Evolutionary conservation across 148 eudicot genomes (phyloP).

Genomic region (Bassia scoparia): DNA sequence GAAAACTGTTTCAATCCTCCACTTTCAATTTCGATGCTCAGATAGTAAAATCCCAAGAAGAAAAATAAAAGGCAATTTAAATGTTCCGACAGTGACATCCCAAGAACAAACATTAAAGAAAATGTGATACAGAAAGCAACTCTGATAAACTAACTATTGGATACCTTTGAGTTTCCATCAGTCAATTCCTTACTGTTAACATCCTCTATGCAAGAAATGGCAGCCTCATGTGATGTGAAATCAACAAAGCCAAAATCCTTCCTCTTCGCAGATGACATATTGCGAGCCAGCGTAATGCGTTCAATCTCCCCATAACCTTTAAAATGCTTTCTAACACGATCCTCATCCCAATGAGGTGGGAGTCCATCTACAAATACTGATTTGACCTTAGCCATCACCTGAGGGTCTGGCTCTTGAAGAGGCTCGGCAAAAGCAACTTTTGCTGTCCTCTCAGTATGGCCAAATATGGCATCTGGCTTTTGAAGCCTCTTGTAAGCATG

Average conservation of each 20-base stretch:
- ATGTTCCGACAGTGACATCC: not conserved
- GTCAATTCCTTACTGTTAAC: conserved; percentile 52
- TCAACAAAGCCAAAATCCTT: conserved; percentile 94
- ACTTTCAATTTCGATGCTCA: not conserved
- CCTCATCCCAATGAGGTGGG: conserved; percentile 81
- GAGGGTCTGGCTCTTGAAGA: conserved; percentile 79
- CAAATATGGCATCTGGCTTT: conserved; percentile 73
- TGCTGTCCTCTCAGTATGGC: conserved; percentile 77
- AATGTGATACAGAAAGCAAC: not conserved
- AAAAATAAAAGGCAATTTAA: no score
- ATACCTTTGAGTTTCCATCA: conserved; percentile 71
- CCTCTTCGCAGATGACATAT: conserved; percentile 79
- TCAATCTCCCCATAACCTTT: conserved; percentile 71
- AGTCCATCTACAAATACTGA: conserved; percentile 85
- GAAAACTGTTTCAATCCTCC: not conserved
- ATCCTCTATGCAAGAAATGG: conserved; percentile 72
- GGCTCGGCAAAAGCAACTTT: conserved; percentile 94
- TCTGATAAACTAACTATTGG: not conserved
- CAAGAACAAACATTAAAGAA: not conserved
- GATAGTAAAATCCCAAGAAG: not conserved
- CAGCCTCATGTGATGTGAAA: conserved; percentile 72
- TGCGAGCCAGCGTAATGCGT: conserved; percentile 63
- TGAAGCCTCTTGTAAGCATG: conserved; percentile 84
- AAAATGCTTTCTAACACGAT: conserved; percentile 58
- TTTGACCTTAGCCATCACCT: conserved; percentile 86